Evolutionary conservation across 2,329 filamentous ascomycete genomes (phyloP).

Genomic region (Ceratocystis ficicola): DNA sequence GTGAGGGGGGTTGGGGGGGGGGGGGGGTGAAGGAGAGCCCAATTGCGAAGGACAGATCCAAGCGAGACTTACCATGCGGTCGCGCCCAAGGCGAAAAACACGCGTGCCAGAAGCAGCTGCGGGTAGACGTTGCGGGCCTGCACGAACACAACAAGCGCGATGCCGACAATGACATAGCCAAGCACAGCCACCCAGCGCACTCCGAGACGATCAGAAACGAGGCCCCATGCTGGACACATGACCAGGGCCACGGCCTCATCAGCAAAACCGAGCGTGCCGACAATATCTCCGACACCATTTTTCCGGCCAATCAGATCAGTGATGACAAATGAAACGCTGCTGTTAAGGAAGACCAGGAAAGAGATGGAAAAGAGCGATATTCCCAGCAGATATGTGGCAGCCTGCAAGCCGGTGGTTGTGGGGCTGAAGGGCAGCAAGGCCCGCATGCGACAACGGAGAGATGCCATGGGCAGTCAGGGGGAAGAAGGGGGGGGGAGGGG

Average conservation of each 20-base stretch:
- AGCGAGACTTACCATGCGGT: conserved; percentile 56
- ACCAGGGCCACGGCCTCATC: conserved; percentile 73
- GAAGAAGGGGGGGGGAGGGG: background rate
- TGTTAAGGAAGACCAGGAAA: conserved; percentile 83
- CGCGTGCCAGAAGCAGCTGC: conserved; percentile 67
- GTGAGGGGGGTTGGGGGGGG: too few species aligned
- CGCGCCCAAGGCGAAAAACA: conserved; percentile 82
- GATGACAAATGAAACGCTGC: conserved; percentile 70
- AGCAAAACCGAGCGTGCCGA: conserved; percentile 73
- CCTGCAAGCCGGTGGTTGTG: conserved; percentile 49
- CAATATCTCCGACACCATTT: conserved; percentile 61
- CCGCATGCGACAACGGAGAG: conserved; percentile 27
- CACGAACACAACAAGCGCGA: conserved; percentile 68
- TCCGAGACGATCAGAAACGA: conserved; percentile 63
- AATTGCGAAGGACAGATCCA: background rate
- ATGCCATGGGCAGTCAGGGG: conserved; percentile 27
- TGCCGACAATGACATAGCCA: conserved; percentile 70
- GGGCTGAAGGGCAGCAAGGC: conserved; percentile 46
- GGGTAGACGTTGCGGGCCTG: conserved; percentile 82
- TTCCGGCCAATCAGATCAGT: conserved; percentile 69
- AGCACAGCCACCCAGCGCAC: conserved; percentile 60
- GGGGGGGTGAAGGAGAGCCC: background rate
- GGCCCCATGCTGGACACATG: conserved; percentile 68
- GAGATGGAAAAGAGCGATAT: conserved; percentile 79
- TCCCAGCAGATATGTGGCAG: conserved; percentile 64